Evolutionary conservation across 2,329 filamentous ascomycete genomes (phyloP).

Genomic region (Alternaria metachromatica): DNA sequence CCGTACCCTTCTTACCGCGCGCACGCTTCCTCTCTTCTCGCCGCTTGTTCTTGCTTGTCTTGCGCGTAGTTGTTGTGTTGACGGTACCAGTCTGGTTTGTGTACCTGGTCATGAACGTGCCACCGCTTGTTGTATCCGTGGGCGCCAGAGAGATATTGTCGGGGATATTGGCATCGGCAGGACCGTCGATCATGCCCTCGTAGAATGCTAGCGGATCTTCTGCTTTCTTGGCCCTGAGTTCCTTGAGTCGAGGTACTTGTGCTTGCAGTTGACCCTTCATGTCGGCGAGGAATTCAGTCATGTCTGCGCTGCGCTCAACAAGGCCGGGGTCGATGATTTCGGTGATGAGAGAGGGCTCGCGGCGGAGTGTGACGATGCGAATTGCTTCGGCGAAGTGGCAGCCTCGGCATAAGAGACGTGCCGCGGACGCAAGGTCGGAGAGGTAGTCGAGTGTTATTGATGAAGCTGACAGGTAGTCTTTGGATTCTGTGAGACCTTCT

Average conservation of each 20-base stretch:
- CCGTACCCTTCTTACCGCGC: slow-evolving; percentile 90
- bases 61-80: slow-evolving; percentile 75
- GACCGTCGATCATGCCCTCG: slow-evolving; percentile 64
- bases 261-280: slow-evolving; percentile 84
- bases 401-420: slow-evolving; percentile 82
- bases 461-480: slow-evolving; percentile 82
- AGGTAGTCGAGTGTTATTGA: slow-evolving; percentile 84
- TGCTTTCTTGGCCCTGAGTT: slow-evolving; percentile 79
- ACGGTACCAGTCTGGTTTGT: slow-evolving; percentile 78
- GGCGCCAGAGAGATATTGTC: slow-evolving; percentile 93
- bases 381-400: slow-evolving; percentile 90
- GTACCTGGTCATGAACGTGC: slow-evolving; percentile 91
- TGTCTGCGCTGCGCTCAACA: slow-evolving; percentile 78
- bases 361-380: slow-evolving; percentile 71
- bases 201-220: slow-evolving; percentile 89
- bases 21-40: slow-evolving; percentile 96
- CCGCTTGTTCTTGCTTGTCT: slow-evolving; percentile 84
- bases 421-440: slow-evolving; percentile 70
- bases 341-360: slow-evolving; percentile 67
- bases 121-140: slow-evolving; percentile 78
- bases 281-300: slow-evolving; percentile 91
- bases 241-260: slow-evolving; percentile 83
- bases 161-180: slow-evolving; percentile 69
- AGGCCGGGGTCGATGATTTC: slow-evolving; percentile 78
- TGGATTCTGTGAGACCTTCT: slow-evolving; percentile 80